These are phyloP conservation scores for Thozetella sp. DNA, from an alignment of 495 filamentous ascomycete genomes.

Conservation along the genomic window DNA sequence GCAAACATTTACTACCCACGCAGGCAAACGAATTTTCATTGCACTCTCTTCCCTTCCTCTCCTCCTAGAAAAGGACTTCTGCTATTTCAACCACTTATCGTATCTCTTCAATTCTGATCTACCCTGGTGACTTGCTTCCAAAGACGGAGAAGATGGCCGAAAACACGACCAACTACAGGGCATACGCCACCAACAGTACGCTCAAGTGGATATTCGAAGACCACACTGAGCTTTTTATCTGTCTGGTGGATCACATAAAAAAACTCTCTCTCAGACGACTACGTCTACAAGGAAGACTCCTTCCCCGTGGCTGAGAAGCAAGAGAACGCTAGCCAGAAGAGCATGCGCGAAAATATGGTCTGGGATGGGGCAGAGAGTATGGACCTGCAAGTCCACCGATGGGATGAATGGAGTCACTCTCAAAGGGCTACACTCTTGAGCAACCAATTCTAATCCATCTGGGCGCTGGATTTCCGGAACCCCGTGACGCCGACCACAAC, in stretches of 20 bases:
- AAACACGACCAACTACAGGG: background rate
- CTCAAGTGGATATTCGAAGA: background rate
- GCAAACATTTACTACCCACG: background rate
- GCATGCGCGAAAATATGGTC: background rate
- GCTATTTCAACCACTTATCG: background rate
- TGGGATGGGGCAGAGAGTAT: background rate
- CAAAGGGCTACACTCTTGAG: background rate
- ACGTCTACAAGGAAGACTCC: background rate
- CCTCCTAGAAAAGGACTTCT: background rate
- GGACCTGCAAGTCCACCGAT: background rate
- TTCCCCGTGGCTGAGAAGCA: background rate
- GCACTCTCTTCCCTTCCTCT: background rate
- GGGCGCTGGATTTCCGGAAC: background rate
- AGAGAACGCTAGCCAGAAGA: background rate
- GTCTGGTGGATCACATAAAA: background rate
- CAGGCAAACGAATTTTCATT: background rate
- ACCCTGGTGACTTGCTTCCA: background rate
- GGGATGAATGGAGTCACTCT: background rate
- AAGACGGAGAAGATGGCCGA: background rate
- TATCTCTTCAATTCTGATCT: background rate
- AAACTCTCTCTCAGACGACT: background rate
- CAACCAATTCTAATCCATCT: background rate
- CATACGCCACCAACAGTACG: background rate
- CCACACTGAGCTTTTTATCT: background rate
- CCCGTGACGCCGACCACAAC: background rate